Percentiles rank a stretch among this genome's conserved stretches.
Evolutionary conservation across 768 basidiomycete species (phyloP).

Genomic region (Boletellus sp.): DNA sequence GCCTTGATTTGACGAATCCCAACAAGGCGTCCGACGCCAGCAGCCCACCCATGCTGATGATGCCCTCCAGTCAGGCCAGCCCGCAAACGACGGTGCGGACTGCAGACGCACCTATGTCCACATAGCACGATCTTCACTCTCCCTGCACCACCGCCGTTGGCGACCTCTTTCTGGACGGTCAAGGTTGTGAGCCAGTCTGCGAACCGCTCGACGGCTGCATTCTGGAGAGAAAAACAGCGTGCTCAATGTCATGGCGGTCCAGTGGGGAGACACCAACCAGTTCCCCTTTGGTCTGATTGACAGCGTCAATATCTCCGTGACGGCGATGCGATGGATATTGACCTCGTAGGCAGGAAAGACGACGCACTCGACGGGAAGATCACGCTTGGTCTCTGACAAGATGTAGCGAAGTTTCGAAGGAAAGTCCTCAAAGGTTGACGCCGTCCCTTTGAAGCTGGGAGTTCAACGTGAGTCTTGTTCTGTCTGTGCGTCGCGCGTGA

Average conservation of each 20-base stretch:
- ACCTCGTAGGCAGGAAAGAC: conserved; percentile 91
- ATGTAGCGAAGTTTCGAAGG: conserved; percentile 77
- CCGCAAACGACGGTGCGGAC: background rate
- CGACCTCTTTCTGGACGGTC: conserved; percentile 81
- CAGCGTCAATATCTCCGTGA: conserved; percentile 11
- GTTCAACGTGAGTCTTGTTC: background rate
- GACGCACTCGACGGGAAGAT: conserved; percentile 62
- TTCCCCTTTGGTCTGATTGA: conserved; percentile 80
- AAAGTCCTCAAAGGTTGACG: conserved; percentile 73
- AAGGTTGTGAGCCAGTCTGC: conserved; percentile 91
- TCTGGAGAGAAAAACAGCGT: conserved; percentile 39
- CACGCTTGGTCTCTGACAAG: conserved; percentile 58
- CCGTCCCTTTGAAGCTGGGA: conserved; percentile 53
- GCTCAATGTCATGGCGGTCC: background rate
- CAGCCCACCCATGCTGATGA: conserved; percentile 83
- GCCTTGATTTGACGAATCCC: conserved; percentile 65
- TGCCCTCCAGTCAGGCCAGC: background rate
- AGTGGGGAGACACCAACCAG: conserved; percentile 50
- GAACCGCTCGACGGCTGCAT: conserved; percentile 77
- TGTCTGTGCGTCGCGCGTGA: background rate
- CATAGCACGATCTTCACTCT: conserved; percentile 78
- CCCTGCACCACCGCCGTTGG: conserved; percentile 70
- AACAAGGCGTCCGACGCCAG: conserved; percentile 80
- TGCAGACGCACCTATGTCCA: conserved; percentile 68
- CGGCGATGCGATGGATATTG: conserved; percentile 9